Evolutionary conservation across 768 basidiomycete genomes (phyloP).

Genomic region (Sistotremastrum suecicum): DNA sequence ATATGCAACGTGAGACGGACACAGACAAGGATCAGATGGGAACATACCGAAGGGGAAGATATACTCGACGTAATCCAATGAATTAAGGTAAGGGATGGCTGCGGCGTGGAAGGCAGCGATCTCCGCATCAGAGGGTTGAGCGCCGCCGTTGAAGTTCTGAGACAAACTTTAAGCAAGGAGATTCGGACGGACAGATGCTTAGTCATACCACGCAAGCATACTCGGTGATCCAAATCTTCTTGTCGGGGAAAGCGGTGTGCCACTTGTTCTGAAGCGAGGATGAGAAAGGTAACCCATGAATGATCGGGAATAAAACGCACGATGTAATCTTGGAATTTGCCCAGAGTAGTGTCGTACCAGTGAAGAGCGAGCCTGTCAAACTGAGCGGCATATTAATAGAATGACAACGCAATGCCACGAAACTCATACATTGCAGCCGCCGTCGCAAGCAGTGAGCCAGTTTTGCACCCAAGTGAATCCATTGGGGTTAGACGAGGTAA

Average conservation of each 20-base stretch:
- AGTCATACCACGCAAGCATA: constrained; percentile 48
- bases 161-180: neutral
- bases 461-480: constrained; percentile 52
- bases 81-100: constrained; percentile 20
- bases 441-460: constrained; percentile 40
- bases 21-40: neutral
- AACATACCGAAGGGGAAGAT: constrained; percentile 52
- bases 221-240: constrained; percentile 50
- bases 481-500: constrained; percentile 42
- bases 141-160: constrained; percentile 40
- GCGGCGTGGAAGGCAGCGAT: constrained; percentile 34
- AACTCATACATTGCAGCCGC: constrained; percentile 34
- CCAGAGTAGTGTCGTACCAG: constrained; percentile 42
- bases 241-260: constrained; percentile 25
- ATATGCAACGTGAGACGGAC: neutral
- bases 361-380: constrained; percentile 48
- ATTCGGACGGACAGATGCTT: neutral
- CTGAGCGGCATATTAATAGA: constrained; percentile 19
- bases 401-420: neutral
- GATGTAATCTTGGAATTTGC: constrained; percentile 40
- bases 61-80: constrained; percentile 30
- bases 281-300: neutral
- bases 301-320: neutral
- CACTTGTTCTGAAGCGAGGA: constrained; percentile 13
- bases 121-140: constrained; percentile 25